These are phyloP conservation scores for Taphrina flavorubra DNA, from an alignment of 1,139 yeast genomes.

Conservation along the genomic window DNA sequence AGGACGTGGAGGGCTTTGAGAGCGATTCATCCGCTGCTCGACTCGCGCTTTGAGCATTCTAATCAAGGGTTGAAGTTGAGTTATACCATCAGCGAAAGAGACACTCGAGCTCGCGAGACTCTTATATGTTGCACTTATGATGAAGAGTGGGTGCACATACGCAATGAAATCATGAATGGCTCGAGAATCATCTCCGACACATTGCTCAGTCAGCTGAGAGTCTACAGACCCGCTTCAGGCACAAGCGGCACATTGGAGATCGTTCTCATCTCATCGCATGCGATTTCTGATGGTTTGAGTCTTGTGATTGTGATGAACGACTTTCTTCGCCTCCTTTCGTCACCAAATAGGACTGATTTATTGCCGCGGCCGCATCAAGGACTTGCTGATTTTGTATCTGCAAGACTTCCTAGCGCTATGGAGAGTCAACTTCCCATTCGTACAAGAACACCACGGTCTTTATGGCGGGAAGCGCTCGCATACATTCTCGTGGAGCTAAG, in stretches of 20 bases:
- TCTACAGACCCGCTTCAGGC: not conserved
- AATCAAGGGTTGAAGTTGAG: not conserved
- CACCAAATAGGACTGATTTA: not conserved
- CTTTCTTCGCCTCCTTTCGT: slow-evolving; percentile 10
- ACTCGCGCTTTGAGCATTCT: not conserved
- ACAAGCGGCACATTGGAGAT: slow-evolving; percentile 4
- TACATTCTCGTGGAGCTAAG: slow-evolving; percentile 17
- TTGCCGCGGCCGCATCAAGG: not conserved
- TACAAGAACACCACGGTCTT: not conserved
- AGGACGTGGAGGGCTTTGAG: slow-evolving; percentile 11
- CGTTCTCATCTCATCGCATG: slow-evolving; percentile 19
- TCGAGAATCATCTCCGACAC: slow-evolving; percentile 21
- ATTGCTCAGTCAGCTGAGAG: slow-evolving; percentile 15
- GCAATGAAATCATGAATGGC: slow-evolving; percentile 28
- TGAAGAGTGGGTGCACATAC: slow-evolving; percentile 14
- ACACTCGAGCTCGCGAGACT: slow-evolving; percentile 5
- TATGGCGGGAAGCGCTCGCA: slow-evolving; percentile 27
- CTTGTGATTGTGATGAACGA: slow-evolving; percentile 21
- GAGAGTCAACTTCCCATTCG: slow-evolving; percentile 29
- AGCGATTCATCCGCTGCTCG: slow-evolving; percentile 24
- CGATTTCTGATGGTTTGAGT: slow-evolving; percentile 29
- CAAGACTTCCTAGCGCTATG: slow-evolving; percentile 28
- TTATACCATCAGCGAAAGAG: not conserved
- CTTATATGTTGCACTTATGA: not conserved
- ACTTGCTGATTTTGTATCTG: not conserved